phyloP scores from a whole-genome alignment of 2,329 filamentous ascomycete genomes.

The Xylaria hypoxylon region DNA sequence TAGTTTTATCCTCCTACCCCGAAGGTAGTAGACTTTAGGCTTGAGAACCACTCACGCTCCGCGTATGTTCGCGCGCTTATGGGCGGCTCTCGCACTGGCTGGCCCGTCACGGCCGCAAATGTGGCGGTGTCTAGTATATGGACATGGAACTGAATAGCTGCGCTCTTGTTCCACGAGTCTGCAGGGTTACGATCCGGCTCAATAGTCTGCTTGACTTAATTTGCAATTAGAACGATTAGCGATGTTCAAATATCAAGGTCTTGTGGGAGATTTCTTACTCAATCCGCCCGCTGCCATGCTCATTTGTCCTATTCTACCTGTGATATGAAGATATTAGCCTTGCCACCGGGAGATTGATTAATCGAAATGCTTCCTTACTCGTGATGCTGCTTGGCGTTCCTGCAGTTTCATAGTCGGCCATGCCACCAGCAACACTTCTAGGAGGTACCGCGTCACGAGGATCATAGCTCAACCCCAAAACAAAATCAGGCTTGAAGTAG shows the following conservation, averaged over 20 bases:
- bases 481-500: conserved; percentile 1
- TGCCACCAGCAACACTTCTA: not conserved
- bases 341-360: not conserved
- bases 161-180: conserved; percentile 13
- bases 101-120: conserved; percentile 52
- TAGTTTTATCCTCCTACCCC: too few species aligned
- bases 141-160: conserved; percentile 37
- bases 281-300: not conserved
- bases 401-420: not conserved
- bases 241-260: not conserved
- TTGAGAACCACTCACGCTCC: conserved; percentile 1
- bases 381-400: not conserved
- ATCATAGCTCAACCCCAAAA: not conserved
- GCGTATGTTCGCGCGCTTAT: conserved; percentile 43
- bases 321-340: not conserved
- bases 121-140: conserved; percentile 52
- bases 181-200: not conserved
- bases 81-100: conserved; percentile 47
- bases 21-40: too few species aligned
- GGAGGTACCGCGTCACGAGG: not conserved
- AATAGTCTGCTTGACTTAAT: conserved; percentile 8
- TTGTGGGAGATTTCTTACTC: not conserved
- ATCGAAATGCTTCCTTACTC: not conserved
- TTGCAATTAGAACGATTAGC: not conserved
- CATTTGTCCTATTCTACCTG: conserved; percentile 4